A percentile compares a stretch with the other conserved stretches of the same genome.
Conservation (phyloP, 306 rosid genomes). For the Corylus heterophylla region DNA sequence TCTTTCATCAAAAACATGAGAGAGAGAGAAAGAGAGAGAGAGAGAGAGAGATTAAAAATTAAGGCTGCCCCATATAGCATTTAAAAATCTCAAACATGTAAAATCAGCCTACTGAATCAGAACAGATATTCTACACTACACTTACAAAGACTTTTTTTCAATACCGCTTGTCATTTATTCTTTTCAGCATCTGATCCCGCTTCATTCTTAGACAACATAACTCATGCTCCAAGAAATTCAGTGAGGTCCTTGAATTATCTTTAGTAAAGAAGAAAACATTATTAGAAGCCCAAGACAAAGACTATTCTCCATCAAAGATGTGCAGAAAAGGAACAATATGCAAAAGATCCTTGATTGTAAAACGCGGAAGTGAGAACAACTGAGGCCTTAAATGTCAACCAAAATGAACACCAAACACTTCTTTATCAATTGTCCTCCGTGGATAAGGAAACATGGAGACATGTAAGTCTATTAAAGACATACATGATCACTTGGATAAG, state of each 20-base stretch:
- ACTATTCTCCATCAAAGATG: background rate
- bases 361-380: background rate
- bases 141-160: background rate
- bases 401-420: background rate
- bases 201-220: constrained; percentile 37
- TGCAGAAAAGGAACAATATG: constrained; percentile 5
- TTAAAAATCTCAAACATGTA: too few relatives aligned
- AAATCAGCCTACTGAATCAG: too few relatives aligned
- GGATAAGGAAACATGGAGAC: too few relatives aligned
- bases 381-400: background rate
- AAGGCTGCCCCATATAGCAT: too few relatives aligned
- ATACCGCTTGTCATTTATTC: constrained; percentile 56
- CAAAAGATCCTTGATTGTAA: background rate
- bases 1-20: too few relatives aligned
- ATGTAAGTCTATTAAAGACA: too few relatives aligned
- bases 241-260: constrained; percentile 55
- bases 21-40: background rate
- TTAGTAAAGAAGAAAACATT: background rate
- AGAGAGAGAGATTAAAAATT: too few relatives aligned
- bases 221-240: constrained; percentile 56
- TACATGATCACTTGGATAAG: too few relatives aligned
- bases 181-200: constrained; percentile 35
- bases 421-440: background rate
- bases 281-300: background rate
- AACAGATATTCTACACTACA: background rate